Percentiles rank a stretch among this genome's conserved stretches.
Conservation (phyloP, 768 basidiomycete genomes). For the Psilocybe azurescens region DNA sequence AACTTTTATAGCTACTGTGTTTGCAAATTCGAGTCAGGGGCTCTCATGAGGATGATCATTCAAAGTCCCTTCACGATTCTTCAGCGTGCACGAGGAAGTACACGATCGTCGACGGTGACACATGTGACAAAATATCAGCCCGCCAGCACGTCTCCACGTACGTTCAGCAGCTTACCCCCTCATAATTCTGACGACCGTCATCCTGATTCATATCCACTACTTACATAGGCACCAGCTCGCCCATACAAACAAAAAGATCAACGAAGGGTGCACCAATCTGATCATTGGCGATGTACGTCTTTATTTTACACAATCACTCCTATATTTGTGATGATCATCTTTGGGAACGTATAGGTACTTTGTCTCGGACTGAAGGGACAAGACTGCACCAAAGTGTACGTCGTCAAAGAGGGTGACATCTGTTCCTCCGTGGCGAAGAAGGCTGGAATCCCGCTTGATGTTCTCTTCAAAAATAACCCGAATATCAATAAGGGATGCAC, state of each 20-base stretch:
- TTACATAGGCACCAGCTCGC: constrained; percentile 57
- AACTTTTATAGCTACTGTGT: not conserved
- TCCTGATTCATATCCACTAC: not conserved
- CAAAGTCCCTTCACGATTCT: constrained; percentile 1
- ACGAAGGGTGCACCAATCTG: constrained; percentile 60
- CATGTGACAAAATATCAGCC: constrained; percentile 58
- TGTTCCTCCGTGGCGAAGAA: constrained; percentile 48
- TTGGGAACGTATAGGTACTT: constrained; percentile 35
- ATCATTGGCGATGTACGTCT: constrained; percentile 48
- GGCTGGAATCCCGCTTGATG: constrained; percentile 46
- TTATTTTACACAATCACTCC: not conserved
- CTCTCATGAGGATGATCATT: not conserved
- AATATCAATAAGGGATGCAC: constrained; percentile 55
- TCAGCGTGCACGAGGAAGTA: constrained; percentile 53
- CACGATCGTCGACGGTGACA: constrained; percentile 52
- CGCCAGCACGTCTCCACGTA: constrained; percentile 50
- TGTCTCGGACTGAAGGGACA: constrained; percentile 61
- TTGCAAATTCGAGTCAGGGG: not conserved
- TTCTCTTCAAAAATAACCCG: constrained; percentile 65
- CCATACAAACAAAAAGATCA: constrained; percentile 50
- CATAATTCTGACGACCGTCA: too few species aligned
- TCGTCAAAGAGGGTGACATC: constrained; percentile 47
- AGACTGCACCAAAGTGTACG: constrained; percentile 51
- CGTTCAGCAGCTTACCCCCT: not conserved
- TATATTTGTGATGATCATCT: too few species aligned